Evolutionary conservation across 441 rosid genomes (phyloP).

Genomic region (Sinapis alba): DNA sequence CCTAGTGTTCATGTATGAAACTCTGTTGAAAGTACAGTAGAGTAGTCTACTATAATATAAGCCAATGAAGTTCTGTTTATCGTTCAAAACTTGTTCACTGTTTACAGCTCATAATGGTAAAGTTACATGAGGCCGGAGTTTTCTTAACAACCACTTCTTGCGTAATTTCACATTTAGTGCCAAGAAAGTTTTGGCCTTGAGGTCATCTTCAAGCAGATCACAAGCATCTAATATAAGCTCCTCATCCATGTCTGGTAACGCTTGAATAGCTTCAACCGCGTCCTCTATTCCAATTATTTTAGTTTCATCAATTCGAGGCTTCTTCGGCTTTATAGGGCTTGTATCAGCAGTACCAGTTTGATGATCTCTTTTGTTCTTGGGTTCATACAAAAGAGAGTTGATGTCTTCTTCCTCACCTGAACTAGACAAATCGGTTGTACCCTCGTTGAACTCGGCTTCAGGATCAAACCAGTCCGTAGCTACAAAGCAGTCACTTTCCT

Average conservation of each 20-base stretch:
- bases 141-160: slow-evolving; percentile 78
- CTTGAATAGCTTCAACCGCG: slow-evolving; percentile 68
- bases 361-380: slow-evolving; percentile 51
- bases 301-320: slow-evolving; percentile 44
- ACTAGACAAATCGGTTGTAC: slow-evolving; percentile 32
- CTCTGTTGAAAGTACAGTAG: slow-evolving; percentile 17
- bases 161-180: slow-evolving; percentile 72
- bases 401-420: slow-evolving; percentile 52
- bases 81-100: slow-evolving; percentile 12
- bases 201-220: slow-evolving; percentile 80
- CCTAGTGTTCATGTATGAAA: slow-evolving; percentile 22
- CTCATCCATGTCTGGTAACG: slow-evolving; percentile 78
- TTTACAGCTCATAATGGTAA: slow-evolving; percentile 13
- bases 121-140: slow-evolving; percentile 57
- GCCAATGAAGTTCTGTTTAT: slow-evolving; percentile 19
- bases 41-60: slow-evolving; percentile 24
- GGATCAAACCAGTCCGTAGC: slow-evolving; percentile 58
- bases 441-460: slow-evolving; percentile 46
- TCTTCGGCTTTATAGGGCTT: slow-evolving; percentile 44
- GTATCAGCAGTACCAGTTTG: slow-evolving; percentile 42
- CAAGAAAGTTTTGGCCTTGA: slow-evolving; percentile 76
- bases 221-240: slow-evolving; percentile 87
- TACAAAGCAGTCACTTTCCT: slow-evolving; percentile 51
- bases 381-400: slow-evolving; percentile 34
- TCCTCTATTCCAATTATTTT: slow-evolving; percentile 55